Base-by-base conservation (phyloP, 768 basidiomycete genomes). In the Asterophora lycoperdoides region DNA sequence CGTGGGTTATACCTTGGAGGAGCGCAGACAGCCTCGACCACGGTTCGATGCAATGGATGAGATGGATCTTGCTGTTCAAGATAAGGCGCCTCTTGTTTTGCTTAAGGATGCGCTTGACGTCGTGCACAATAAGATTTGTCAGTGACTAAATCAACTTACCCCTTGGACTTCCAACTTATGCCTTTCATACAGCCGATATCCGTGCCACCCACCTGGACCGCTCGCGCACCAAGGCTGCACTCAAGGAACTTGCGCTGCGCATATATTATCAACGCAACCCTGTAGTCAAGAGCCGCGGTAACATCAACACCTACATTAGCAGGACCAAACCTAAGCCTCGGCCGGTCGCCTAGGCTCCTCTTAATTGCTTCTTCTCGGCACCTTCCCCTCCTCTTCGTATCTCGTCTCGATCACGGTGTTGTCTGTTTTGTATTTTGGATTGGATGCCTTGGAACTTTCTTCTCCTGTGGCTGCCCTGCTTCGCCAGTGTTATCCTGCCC, bases 201-300 rank as follows among this genome's bases (percentile, higher is more conserved):
- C 83, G 86, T 39, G 86, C 84, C 20, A 80, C 83, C 1, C 79
- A 86, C 62, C 71, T 91, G 29, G 87, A 89, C 53, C 81, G 89
- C 40, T 87, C 88, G 2, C 75, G 84, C 48, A 76, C 80, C 4
- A 91, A 90, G 56, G 83, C 80, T 2, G 75, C 76, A 0, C 64
- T 89, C 41, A 84, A 89, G 59, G 78, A 77, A 37, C 63, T 88
- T 11, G 70, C 77, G 8, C 75, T 84, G 69, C 77, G 82, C 18
- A 65, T 89, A 10, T 63, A 78, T 57, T 88, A 84, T 58, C 83
- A 86, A 56, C 80, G 77, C 53, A 57, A 43, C 68, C 46, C 53
- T 5, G 53, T 50, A 18, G 43, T 45, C n/a, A 47, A 57, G 15
- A 56, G 53, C 20, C 47, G 39, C 20, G 34, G 48, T 68, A 53